These are phyloP conservation scores for Calonectria ilicicola DNA, from an alignment of 2,329 filamentous ascomycete species.

Conservation along the genomic window DNA sequence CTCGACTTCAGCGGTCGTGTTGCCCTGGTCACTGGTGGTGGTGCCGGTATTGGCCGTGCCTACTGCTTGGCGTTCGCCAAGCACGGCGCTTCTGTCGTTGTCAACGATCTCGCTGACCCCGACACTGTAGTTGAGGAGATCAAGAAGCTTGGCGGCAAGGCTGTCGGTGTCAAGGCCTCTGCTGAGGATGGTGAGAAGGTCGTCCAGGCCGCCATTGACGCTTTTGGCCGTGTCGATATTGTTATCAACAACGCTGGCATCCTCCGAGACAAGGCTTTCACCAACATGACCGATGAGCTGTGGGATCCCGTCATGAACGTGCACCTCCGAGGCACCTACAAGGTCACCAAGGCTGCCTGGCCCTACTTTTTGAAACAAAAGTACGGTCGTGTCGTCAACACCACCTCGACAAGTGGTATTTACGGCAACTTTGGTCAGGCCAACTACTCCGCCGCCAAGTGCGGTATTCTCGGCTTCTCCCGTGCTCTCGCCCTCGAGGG, in stretches of 20 bases:
- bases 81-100: constrained; percentile 85
- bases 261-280: constrained; percentile 96
- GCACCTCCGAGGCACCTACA: constrained; percentile 94
- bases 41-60: constrained; percentile 89
- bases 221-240: constrained; percentile 93
- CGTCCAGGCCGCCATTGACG: constrained; percentile 92
- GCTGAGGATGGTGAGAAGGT: constrained; percentile 93
- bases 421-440: constrained; percentile 99
- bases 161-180: constrained; percentile 91
- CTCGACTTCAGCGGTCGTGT: constrained; percentile 88
- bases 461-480: constrained; percentile 94
- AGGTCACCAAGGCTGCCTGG: constrained; percentile 97
- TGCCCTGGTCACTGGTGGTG: constrained; percentile 87
- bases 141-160: constrained; percentile 87
- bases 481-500: constrained; percentile 93
- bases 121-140: constrained; percentile 94
- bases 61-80: constrained; percentile 92
- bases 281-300: constrained; percentile 94
- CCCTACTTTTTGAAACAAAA: constrained; percentile 98
- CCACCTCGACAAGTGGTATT: constrained; percentile 95
- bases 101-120: constrained; percentile 96
- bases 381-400: constrained; percentile 97
- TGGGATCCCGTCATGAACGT: constrained; percentile 95
- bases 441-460: constrained; percentile 94
- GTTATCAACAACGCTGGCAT: constrained; percentile 99